Percentiles rank a stretch among this genome's conserved stretches.
Evolutionary conservation across 345 rosid genomes (phyloP).

Genomic region (Cardamine resedifolia): DNA sequence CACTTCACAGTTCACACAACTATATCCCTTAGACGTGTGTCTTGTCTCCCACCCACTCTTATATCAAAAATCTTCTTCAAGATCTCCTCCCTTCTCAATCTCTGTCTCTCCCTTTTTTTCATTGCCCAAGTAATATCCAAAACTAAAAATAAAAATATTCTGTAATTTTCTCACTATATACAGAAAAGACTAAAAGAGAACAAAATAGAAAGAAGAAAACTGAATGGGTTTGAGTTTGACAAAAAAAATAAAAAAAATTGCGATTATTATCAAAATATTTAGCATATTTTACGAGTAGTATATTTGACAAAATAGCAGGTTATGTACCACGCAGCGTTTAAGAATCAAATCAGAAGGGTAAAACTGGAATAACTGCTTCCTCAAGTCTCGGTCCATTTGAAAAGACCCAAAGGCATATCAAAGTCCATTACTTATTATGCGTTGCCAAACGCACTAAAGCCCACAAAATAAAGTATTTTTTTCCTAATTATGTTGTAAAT

Average conservation of each 20-base stretch:
- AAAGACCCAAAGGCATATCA: constrained; percentile 33
- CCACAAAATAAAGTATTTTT: constrained; percentile 1
- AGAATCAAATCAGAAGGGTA: constrained; percentile 23
- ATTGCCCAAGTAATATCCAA: not conserved
- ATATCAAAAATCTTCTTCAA: not conserved
- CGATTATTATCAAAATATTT: no score
- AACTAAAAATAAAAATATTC: no score
- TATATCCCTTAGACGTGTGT: constrained; percentile 19
- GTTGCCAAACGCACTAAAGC: constrained; percentile 23
- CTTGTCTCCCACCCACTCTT: constrained; percentile 35
- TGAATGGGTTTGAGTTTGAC: no score
- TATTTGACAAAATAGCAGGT: not conserved
- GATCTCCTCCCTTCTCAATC: not conserved
- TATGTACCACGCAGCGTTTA: not conserved
- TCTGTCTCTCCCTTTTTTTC: not conserved
- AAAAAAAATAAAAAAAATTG: no score
- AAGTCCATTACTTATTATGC: constrained; percentile 14
- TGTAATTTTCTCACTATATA: not conserved
- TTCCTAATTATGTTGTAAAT: not conserved
- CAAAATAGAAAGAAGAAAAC: no score
- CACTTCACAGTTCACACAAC: constrained; percentile 36
- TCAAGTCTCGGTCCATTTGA: constrained; percentile 18
- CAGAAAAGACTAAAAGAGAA: not conserved
- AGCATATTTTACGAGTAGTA: not conserved
- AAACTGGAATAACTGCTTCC: not conserved